phyloP scores from a whole-genome alignment of 306 rosid genomes.

The Cucurbita pepo region DNA sequence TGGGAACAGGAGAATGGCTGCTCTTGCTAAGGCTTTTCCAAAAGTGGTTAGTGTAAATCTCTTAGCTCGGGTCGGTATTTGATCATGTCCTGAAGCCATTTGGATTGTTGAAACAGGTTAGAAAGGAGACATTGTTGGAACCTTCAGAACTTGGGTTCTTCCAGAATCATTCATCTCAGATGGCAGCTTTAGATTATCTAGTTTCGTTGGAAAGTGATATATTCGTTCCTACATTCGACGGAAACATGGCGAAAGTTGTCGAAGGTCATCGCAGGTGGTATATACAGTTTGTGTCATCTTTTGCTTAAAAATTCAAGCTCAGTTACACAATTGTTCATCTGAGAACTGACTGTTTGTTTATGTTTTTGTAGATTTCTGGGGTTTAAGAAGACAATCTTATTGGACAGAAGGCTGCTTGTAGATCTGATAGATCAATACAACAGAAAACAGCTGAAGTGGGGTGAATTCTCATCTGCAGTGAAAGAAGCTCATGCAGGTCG shows the following conservation, averaged over 20 bases:
- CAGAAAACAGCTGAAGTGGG: constrained; percentile 47
- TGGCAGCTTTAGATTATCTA: constrained; percentile 97
- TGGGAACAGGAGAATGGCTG: constrained; percentile 63
- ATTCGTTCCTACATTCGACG: constrained; percentile 93
- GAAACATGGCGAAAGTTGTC: constrained; percentile 99
- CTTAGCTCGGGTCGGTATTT: not conserved
- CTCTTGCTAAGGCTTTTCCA: constrained; percentile 64
- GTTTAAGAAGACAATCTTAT: constrained; percentile 66
- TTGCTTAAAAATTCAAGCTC: not conserved
- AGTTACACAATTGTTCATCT: not conserved
- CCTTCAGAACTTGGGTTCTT: constrained; percentile 70
- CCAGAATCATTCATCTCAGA: constrained; percentile 95
- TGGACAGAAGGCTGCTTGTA: constrained; percentile 70
- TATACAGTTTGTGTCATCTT: constrained; percentile 8
- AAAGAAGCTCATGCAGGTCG: constrained; percentile 63
- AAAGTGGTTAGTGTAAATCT: constrained; percentile 44
- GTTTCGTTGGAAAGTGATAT: constrained; percentile 93
- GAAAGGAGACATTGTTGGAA: constrained; percentile 86
- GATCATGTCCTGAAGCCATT: not conserved
- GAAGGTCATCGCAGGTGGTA: constrained; percentile 99
- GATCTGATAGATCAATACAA: constrained; percentile 66
- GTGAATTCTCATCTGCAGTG: constrained; percentile 68
- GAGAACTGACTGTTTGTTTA: not conserved
- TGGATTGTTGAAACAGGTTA: constrained; percentile 40
- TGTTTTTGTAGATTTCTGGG: constrained; percentile 54